These are phyloP conservation scores for Adansonia grandidieri DNA, from an alignment of 441 rosid genomes.

Conservation along the genomic window DNA sequence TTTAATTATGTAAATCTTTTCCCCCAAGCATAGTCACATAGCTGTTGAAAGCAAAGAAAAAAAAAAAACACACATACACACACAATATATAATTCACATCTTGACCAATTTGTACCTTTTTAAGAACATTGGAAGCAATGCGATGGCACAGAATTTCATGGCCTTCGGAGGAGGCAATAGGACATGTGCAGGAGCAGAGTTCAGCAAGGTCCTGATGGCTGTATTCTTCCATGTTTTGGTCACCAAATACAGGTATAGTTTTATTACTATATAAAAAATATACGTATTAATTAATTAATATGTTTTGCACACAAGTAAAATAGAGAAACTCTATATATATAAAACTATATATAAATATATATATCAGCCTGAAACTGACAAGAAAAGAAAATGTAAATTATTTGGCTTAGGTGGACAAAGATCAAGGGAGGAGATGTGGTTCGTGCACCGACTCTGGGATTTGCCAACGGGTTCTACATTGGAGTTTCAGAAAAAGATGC, in stretches of 20 bases:
- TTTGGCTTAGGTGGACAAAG: conserved; percentile 12
- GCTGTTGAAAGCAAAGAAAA: too few relatives aligned
- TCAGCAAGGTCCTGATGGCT: conserved; percentile 36
- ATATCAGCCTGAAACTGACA: neutral
- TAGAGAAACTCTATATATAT: neutral
- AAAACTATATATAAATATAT: neutral
- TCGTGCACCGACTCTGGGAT: conserved; percentile 14
- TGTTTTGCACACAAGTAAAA: neutral
- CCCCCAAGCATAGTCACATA: too few relatives aligned
- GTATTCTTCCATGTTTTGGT: conserved; percentile 38
- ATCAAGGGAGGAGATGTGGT: conserved; percentile 18
- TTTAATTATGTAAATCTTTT: neutral
- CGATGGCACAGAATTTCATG: conserved; percentile 25
- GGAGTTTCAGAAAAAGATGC: neutral
- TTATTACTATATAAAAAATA: neutral
- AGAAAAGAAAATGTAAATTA: neutral
- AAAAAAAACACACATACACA: too few relatives aligned
- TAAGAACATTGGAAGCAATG: conserved; percentile 17
- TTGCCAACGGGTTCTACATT: neutral
- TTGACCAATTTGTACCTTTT: neutral
- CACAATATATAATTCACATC: neutral
- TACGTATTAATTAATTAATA: neutral
- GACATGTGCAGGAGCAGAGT: conserved; percentile 42
- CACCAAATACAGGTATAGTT: conserved; percentile 34
- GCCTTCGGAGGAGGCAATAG: conserved; percentile 46